phyloP scores from a whole-genome alignment of 2,329 filamentous ascomycete genomes.

The Fusarium hainanense region DNA sequence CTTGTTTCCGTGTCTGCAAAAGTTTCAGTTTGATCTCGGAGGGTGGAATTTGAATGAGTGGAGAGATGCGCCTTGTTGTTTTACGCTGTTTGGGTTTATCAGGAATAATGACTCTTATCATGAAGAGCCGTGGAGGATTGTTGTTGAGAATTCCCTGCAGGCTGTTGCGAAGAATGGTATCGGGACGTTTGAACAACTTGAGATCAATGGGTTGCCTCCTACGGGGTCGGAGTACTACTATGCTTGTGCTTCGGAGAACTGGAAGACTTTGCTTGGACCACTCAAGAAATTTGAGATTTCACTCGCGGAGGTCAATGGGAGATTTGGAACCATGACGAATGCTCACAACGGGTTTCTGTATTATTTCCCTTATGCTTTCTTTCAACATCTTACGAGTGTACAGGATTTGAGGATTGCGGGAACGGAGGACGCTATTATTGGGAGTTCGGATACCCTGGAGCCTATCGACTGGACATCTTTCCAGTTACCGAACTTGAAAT shows the following conservation, averaged over 20 bases:
- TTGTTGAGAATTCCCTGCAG: background rate
- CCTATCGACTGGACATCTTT: constrained; percentile 11
- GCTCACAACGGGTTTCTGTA: background rate
- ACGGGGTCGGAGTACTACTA: constrained; percentile 2
- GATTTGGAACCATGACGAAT: background rate
- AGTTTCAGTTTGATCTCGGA: background rate
- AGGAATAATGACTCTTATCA: background rate
- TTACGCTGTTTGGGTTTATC: background rate
- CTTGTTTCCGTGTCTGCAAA: background rate
- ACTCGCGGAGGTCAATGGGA: background rate
- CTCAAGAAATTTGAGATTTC: background rate
- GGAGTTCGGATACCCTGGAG: background rate
- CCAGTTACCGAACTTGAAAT: background rate
- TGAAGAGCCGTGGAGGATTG: constrained; percentile 6
- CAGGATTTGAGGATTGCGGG: background rate
- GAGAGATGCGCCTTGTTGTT: background rate
- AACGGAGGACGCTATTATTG: background rate
- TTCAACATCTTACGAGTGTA: background rate
- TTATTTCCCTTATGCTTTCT: background rate
- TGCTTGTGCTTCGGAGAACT: background rate
- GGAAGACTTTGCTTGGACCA: background rate
- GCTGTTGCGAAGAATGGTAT: background rate
- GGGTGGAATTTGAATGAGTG: background rate
- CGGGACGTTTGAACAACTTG: background rate
- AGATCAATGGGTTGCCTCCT: background rate